Conservation (phyloP, 352 stramenopile species). For the Pythium diclinum region DNA sequence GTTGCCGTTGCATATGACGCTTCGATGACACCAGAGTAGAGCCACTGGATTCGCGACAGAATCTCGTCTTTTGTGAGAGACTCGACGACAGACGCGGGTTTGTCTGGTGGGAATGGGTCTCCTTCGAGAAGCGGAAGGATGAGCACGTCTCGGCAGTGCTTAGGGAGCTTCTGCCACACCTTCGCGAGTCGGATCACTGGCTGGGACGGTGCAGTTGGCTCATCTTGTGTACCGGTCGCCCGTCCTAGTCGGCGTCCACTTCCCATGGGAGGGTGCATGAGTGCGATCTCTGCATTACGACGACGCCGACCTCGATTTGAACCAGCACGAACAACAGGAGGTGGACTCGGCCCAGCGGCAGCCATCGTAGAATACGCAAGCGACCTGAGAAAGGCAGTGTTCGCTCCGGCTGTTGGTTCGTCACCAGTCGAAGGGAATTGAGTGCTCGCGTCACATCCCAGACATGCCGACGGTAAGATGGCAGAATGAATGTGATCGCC, state of each 20-base stretch:
- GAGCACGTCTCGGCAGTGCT: constrained; percentile 33
- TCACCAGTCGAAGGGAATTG: constrained; percentile 31
- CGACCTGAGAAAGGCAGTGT: constrained; percentile 31
- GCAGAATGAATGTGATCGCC: constrained; percentile 6
- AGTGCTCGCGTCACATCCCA: constrained; percentile 18
- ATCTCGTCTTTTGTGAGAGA: constrained; percentile 35
- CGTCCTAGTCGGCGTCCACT: constrained; percentile 31
- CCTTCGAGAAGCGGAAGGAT: constrained; percentile 23
- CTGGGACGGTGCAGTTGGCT: constrained; percentile 1
- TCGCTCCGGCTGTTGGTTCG: background rate
- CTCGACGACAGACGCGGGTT: constrained; percentile 22
- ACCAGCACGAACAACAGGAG: constrained; percentile 24
- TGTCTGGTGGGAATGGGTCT: constrained; percentile 22
- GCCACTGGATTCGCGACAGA: constrained; percentile 31
- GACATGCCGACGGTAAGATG: background rate
- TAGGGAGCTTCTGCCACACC: constrained; percentile 32
- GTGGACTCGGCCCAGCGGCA: constrained; percentile 17
- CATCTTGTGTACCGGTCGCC: background rate
- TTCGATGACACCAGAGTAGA: constrained; percentile 30
- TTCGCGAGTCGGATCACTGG: constrained; percentile 33
- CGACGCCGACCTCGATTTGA: background rate
- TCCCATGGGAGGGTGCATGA: constrained; percentile 13
- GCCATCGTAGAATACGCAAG: constrained; percentile 44
- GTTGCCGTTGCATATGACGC: constrained; percentile 9
- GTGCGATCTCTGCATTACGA: constrained; percentile 13